Evolutionary conservation across 345 rosid genomes (phyloP).

Genomic region (Hibiscus tridactylites): DNA sequence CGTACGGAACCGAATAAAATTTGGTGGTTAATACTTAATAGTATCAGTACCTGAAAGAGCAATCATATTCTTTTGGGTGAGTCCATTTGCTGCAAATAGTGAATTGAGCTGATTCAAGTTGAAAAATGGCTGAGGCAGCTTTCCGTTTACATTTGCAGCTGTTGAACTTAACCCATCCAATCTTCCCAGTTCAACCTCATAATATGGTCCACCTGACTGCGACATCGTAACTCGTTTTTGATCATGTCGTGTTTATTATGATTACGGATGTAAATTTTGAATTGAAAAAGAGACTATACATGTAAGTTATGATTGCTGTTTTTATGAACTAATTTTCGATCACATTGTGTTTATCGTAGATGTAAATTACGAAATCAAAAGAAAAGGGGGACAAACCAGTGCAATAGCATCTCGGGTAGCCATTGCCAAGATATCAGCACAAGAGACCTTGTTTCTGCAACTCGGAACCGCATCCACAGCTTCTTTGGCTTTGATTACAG

Average conservation of each 20-base stretch:
- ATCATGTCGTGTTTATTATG: neutral
- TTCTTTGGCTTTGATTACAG: slow-evolving; percentile 68
- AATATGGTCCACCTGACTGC: slow-evolving; percentile 63
- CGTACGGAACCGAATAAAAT: neutral
- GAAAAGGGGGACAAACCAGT: slow-evolving; percentile 26
- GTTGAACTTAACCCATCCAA: slow-evolving; percentile 63
- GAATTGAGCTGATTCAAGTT: slow-evolving; percentile 46
- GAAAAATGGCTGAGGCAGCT: slow-evolving; percentile 59
- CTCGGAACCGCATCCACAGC: slow-evolving; percentile 44
- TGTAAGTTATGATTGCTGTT: too few species aligned
- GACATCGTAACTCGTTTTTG: neutral
- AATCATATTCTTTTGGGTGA: slow-evolving; percentile 62
- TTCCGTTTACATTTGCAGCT: slow-evolving; percentile 46
- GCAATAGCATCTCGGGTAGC: slow-evolving; percentile 72
- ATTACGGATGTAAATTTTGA: neutral
- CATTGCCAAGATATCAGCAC: slow-evolving; percentile 77
- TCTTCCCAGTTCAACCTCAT: slow-evolving; percentile 67
- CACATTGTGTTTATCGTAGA: neutral
- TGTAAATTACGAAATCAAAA: neutral
- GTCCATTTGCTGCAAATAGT: slow-evolving; percentile 45
- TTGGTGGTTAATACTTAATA: neutral
- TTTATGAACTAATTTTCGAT: too few species aligned
- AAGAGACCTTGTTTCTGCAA: slow-evolving; percentile 66
- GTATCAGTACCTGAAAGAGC: slow-evolving; percentile 64
- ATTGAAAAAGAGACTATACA: too few species aligned